Evolutionary conservation across 2,329 filamentous ascomycete genomes (phyloP), one percentile per base, ranked within the genome.

Genomic region (Colletotrichum cereale): DNA sequence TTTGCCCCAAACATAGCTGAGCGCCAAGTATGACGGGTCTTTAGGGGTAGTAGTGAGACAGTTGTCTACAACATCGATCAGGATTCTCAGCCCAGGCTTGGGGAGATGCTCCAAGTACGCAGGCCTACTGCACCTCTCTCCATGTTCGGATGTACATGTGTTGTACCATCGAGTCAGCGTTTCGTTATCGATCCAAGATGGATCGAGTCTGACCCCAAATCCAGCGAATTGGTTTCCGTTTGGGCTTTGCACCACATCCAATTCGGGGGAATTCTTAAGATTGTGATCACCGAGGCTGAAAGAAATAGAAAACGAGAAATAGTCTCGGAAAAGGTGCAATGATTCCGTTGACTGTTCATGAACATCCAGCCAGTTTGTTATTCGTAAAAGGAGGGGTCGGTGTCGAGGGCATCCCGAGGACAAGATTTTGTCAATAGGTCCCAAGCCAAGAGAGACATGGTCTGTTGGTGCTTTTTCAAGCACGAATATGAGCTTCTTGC

Each of bases 1-100:
- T 6, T 36, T 21, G 60, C 60, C 60, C 60, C 60, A 62, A 8
- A 62, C 60, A n/a, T 62, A 62, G 36, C 60, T 62, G 3, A 62
- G 60, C 1, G 36, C 56, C 38, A 60, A 18, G 10, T 60, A 60
- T 5, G 16, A 26, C 14, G 47, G 24, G 18, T 16, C 14, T 2
- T 29, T 1, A 16, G 47, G 47, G 14, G 47, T 12, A 7, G 24
- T 29, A 50, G 29, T 5, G 16, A 50, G 47, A 50, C 47, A 50
- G 47, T 29, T 50, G 47, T 50, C 47, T 16, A 18, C 47, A 16
- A 14, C 24, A 7, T 50, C 47, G 14, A 50, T 50, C 5, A 50
- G 24, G 2, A 50, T 50, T 3, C 14, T 12, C 47, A 50, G 47
- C 12, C 12, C 14, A 8, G 47, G 47, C 24, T 18, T 50, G 14